A percentile compares a stretch with the other conserved stretches of the same genome.
Evolutionary conservation across 768 basidiomycete genomes (phyloP).

Genomic region (Mycena epipterygia): DNA sequence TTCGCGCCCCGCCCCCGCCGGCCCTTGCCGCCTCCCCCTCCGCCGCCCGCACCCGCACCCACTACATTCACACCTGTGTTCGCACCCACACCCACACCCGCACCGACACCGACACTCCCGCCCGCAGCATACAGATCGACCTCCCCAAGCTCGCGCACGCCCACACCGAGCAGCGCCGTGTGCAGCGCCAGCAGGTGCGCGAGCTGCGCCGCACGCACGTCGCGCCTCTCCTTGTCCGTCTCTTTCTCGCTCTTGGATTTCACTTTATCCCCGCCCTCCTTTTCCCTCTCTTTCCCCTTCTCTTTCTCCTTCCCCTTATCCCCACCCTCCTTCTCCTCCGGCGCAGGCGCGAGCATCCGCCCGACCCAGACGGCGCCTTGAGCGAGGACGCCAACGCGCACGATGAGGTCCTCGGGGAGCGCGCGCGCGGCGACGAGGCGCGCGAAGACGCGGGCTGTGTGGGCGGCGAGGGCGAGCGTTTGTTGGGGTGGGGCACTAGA

Average conservation of each 20-base stretch:
- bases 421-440: conserved; percentile 28
- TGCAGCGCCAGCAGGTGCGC: conserved; percentile 66
- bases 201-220: conserved; percentile 19
- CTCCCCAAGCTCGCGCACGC: conserved; percentile 58
- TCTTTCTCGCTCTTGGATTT: background rate
- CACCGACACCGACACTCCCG: background rate
- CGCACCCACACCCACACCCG: too few relatives aligned
- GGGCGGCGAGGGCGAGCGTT: conserved; percentile 15
- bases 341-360: conserved; percentile 7
- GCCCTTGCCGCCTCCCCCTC: background rate
- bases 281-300: background rate
- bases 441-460: conserved; percentile 26
- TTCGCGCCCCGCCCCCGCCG: conserved; percentile 52
- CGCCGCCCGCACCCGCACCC: background rate
- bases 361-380: conserved; percentile 35
- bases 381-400: conserved; percentile 26
- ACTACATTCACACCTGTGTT: too few relatives aligned
- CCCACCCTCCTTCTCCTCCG: background rate
- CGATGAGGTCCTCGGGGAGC: conserved; percentile 36
- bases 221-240: background rate
- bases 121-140: conserved; percentile 31
- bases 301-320: conserved; percentile 9
- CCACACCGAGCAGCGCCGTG: conserved; percentile 64
- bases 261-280: background rate
- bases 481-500: background rate